Percentiles rank a stretch among this genome's conserved stretches.
These are phyloP conservation scores for Penicillium flavigenum DNA, from an alignment of 495 filamentous ascomycete species.

Conservation along the genomic window DNA sequence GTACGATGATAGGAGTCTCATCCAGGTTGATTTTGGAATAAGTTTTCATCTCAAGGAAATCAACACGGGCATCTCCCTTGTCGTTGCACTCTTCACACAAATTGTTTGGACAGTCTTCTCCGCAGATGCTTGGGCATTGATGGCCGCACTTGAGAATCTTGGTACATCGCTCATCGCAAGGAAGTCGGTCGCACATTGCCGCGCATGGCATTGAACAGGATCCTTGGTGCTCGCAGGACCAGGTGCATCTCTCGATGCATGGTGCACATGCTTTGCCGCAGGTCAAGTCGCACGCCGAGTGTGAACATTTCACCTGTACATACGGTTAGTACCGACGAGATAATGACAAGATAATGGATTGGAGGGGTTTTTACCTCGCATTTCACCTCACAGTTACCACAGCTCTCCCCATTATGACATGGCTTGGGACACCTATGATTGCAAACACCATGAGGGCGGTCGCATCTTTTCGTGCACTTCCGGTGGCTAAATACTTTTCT, in stretches of 20 bases:
- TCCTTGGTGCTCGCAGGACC: slow-evolving; percentile 51
- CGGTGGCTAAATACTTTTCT: neutral
- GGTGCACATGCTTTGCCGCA: slow-evolving; percentile 62
- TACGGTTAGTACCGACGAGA: slow-evolving; percentile 3
- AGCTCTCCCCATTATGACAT: slow-evolving; percentile 22
- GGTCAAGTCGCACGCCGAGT: slow-evolving; percentile 10
- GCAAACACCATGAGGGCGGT: slow-evolving; percentile 13
- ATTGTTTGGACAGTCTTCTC: slow-evolving; percentile 55
- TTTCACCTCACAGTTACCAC: slow-evolving; percentile 50
- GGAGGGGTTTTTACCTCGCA: slow-evolving; percentile 53
- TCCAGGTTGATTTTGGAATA: slow-evolving; percentile 16
- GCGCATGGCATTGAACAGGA: slow-evolving; percentile 57
- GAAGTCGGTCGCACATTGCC: slow-evolving; percentile 55
- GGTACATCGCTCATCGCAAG: slow-evolving; percentile 49
- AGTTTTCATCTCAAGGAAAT: slow-evolving; percentile 5
- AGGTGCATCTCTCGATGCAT: slow-evolving; percentile 57
- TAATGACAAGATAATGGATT: slow-evolving; percentile 13
- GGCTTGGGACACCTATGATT: slow-evolving; percentile 8
- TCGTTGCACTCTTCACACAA: slow-evolving; percentile 10
- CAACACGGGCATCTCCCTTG: slow-evolving; percentile 12
- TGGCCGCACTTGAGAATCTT: slow-evolving; percentile 59
- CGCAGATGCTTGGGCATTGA: slow-evolving; percentile 60
- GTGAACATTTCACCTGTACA: slow-evolving; percentile 13
- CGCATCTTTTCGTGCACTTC: slow-evolving; percentile 9
- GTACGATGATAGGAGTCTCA: slow-evolving; percentile 12